Conservation (phyloP, 2,329 filamentous ascomycete genomes). For the Clarireedia homoeocarpa region DNA sequence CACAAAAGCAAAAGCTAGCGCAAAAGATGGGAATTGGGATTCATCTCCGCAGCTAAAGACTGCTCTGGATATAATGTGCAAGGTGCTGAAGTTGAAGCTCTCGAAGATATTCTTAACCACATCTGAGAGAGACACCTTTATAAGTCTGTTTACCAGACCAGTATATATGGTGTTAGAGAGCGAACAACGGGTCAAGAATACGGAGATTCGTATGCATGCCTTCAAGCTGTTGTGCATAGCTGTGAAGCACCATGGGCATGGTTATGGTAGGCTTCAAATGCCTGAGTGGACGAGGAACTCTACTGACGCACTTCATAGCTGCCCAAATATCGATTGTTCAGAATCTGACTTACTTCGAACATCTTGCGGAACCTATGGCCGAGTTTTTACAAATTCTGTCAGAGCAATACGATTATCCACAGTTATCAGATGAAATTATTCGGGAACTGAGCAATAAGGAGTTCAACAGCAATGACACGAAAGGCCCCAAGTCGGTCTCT, state of each 20-base stretch:
- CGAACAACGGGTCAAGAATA: slow-evolving; percentile 85
- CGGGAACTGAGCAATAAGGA: slow-evolving; percentile 95
- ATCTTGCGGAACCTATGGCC: slow-evolving; percentile 97
- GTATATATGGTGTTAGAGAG: slow-evolving; percentile 93
- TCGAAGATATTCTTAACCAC: slow-evolving; percentile 92
- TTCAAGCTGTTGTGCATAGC: slow-evolving; percentile 97
- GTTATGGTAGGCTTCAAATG: slow-evolving; percentile 60
- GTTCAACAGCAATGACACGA: slow-evolving; percentile 93
- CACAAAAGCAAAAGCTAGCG: slow-evolving; percentile 65
- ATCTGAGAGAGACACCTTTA: slow-evolving; percentile 91
- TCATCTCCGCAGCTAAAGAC: slow-evolving; percentile 79
- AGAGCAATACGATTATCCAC: slow-evolving; percentile 95
- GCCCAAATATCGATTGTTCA: slow-evolving; percentile 98
- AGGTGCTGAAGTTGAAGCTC: slow-evolving; percentile 87
- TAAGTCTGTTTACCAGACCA: slow-evolving; percentile 82
- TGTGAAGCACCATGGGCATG: slow-evolving; percentile 95
- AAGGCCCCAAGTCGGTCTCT: slow-evolving; percentile 92
- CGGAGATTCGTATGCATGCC: slow-evolving; percentile 85
- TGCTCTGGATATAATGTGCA: slow-evolving; percentile 90
- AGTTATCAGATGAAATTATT: slow-evolving; percentile 87
- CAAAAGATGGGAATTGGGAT: slow-evolving; percentile 67
- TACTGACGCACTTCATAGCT: slow-evolving; percentile 41
- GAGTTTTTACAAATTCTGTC: slow-evolving; percentile 94
- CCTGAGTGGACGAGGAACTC: slow-evolving; percentile 20
- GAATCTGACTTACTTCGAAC: slow-evolving; percentile 96